These are phyloP conservation scores for Kwoniella europaea DNA, from an alignment of 768 basidiomycete species.

Conservation along the genomic window DNA sequence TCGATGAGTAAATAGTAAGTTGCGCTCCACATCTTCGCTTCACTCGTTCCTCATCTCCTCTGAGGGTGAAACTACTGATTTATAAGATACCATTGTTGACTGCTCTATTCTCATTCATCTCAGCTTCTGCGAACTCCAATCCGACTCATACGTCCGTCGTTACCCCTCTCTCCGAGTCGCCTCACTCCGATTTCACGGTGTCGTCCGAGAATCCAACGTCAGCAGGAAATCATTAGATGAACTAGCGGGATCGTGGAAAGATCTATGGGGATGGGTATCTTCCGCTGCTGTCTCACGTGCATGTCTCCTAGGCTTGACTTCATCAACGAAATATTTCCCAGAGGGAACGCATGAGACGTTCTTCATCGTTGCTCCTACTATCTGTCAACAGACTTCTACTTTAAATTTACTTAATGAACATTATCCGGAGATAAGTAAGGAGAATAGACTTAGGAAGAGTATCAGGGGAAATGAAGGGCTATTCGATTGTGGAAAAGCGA, in stretches of 20 bases:
- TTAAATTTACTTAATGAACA: conserved; percentile 62
- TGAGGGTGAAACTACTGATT: too few species aligned
- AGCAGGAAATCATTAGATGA: conserved; percentile 53
- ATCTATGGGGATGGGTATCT: conserved; percentile 74
- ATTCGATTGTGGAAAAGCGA: conserved; percentile 70
- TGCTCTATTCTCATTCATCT: neutral
- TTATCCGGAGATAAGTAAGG: conserved; percentile 59
- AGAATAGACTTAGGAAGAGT: neutral
- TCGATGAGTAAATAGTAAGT: conserved; percentile 45
- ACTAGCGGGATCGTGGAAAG: conserved; percentile 36
- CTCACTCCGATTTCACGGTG: conserved; percentile 64
- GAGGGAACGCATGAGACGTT: conserved; percentile 67
- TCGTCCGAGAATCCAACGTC: conserved; percentile 50
- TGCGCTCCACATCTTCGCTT: neutral
- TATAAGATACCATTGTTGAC: neutral
- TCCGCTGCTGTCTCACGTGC: conserved; percentile 70
- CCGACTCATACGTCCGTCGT: conserved; percentile 69
- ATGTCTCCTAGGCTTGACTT: conserved; percentile 67
- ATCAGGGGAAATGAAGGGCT: conserved; percentile 61
- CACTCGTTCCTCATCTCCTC: too few species aligned
- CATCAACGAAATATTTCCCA: conserved; percentile 51
- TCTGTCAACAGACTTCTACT: conserved; percentile 60
- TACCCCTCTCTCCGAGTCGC: conserved; percentile 69
- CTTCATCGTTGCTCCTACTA: conserved; percentile 68
- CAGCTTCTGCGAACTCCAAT: conserved; percentile 69